phyloP scores from a whole-genome alignment of 345 rosid genomes.

The Arabis alpina region DNA sequence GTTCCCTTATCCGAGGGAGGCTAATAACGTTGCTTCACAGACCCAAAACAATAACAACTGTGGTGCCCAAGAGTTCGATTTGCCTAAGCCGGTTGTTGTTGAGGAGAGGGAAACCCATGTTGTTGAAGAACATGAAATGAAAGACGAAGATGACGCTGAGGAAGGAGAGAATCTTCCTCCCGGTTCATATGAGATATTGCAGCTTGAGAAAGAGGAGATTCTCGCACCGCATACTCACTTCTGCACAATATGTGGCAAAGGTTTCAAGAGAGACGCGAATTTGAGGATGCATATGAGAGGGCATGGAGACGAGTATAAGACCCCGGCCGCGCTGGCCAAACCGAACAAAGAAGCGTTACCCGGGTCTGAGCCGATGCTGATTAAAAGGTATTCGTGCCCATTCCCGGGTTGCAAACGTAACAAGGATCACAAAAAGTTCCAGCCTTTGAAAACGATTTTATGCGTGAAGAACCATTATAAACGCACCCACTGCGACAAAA shows the following conservation, averaged over 20 bases:
- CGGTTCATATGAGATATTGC: conserved; percentile 90
- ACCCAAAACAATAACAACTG: conserved; percentile 42
- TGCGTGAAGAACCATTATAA: conserved; percentile 97
- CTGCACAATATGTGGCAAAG: conserved; percentile 96
- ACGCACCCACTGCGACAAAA: conserved; percentile 96
- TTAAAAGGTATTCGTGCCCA: conserved; percentile 96
- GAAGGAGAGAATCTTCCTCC: conserved; percentile 95
- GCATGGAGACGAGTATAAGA: conserved; percentile 96
- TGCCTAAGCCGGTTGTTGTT: conserved; percentile 52
- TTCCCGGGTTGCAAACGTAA: conserved; percentile 92
- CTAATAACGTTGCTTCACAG: conserved; percentile 48
- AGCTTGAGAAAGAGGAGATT: conserved; percentile 95
- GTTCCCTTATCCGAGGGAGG: conserved; percentile 49
- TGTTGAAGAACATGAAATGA: conserved; percentile 73
- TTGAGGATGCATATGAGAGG: conserved; percentile 99
- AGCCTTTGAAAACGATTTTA: conserved; percentile 86
- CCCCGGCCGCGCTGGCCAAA: conserved; percentile 90
- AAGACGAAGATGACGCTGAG: conserved; percentile 92
- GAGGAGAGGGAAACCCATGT: conserved; percentile 52
- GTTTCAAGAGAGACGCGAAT: conserved; percentile 96
- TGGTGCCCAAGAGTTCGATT: conserved; percentile 47
- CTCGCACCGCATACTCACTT: conserved; percentile 98
- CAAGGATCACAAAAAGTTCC: conserved; percentile 97
- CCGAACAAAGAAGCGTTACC: conserved; percentile 69
- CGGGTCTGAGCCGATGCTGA: conserved; percentile 62